Evolutionary conservation across 305 asterid genomes (phyloP).

Genomic region (Striga hermonthica): DNA sequence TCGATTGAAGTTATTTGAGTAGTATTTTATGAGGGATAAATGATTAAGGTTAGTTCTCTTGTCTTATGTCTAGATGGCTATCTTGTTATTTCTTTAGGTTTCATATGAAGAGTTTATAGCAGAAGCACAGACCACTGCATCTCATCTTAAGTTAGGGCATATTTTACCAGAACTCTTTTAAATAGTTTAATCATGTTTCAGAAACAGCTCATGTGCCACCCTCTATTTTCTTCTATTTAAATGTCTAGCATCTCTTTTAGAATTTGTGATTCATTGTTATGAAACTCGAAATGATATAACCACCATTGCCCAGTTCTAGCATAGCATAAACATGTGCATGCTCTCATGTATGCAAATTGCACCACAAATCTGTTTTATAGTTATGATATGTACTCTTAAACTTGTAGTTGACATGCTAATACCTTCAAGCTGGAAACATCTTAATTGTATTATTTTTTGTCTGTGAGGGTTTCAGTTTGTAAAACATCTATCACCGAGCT

Average conservation of each 20-base stretch:
- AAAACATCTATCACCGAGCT: slow-evolving; percentile 71
- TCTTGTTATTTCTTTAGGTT: slow-evolving; percentile 51
- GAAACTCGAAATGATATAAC: background rate
- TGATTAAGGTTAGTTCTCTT: too few species aligned
- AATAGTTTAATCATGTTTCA: slow-evolving; percentile 9
- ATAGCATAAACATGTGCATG: background rate
- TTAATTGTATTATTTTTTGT: slow-evolving; percentile 11
- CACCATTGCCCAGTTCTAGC: too few species aligned
- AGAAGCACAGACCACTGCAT: slow-evolving; percentile 64
- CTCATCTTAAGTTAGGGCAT: slow-evolving; percentile 60
- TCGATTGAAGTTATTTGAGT: too few species aligned
- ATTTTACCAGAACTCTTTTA: background rate
- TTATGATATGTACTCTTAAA: background rate
- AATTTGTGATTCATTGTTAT: background rate
- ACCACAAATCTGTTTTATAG: slow-evolving; percentile 12
- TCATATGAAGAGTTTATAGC: slow-evolving; percentile 63
- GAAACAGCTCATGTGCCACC: slow-evolving; percentile 2
- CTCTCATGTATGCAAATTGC: background rate
- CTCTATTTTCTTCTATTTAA: slow-evolving; percentile 4
- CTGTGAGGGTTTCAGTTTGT: slow-evolving; percentile 47
- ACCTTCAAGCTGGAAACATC: background rate
- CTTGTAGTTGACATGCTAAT: background rate
- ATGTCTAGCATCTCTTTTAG: slow-evolving; percentile 1
- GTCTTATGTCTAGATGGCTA: slow-evolving; percentile 24
- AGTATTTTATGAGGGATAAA: too few species aligned